Percentiles rank a stretch among this genome's conserved stretches.
These are phyloP conservation scores for Lotus japonicus DNA, from an alignment of 306 rosid genomes.

Conservation along the genomic window DNA sequence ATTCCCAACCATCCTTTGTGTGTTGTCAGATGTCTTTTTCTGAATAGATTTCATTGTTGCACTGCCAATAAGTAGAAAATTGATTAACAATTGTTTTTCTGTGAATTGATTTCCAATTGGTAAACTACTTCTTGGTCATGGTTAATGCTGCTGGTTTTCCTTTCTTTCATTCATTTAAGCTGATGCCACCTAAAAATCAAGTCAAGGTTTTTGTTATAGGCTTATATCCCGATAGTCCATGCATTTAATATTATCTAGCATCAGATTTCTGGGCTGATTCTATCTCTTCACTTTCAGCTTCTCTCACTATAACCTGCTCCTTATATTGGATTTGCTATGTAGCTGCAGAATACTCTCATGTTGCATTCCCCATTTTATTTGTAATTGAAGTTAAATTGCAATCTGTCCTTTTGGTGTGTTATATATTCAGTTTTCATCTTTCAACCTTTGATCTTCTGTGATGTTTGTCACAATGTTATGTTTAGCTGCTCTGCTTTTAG, in stretches of 20 bases:
- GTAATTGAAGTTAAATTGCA: neutral
- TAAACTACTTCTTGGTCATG: neutral
- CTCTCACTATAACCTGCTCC: neutral
- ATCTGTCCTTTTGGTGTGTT: neutral
- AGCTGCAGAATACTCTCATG: neutral
- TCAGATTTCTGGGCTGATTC: neutral
- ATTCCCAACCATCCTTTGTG: neutral
- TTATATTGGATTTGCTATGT: neutral
- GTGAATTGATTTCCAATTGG: neutral
- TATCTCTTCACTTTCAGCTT: conserved; percentile 17
- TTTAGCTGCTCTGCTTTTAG: neutral
- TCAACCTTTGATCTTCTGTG: neutral
- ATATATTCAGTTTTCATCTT: neutral
- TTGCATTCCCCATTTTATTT: too few relatives aligned
- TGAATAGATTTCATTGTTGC: neutral
- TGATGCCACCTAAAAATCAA: neutral
- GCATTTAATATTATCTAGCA: neutral
- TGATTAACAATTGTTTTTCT: neutral
- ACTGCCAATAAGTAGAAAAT: neutral
- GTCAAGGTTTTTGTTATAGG: neutral
- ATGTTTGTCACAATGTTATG: neutral
- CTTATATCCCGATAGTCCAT: neutral
- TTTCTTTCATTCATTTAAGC: neutral
- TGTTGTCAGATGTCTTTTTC: neutral
- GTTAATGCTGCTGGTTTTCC: neutral